Base-by-base conservation (phyloP, 345 rosid genomes). In the Eucalyptus marginata region DNA sequence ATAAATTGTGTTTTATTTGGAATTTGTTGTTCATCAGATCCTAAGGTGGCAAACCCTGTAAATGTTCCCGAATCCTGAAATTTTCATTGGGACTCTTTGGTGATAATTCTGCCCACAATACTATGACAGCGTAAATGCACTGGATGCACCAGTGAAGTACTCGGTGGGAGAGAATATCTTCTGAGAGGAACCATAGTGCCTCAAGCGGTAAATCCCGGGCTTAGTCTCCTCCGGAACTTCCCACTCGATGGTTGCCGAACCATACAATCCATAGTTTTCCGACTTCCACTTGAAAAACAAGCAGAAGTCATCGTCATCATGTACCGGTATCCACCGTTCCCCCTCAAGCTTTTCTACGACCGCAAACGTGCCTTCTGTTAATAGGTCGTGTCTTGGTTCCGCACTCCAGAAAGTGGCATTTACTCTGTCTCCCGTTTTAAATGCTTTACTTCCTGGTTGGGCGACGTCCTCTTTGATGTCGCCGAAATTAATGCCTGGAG, bases 251-350 rank as follows among this genome's bases (percentile, higher is more conserved):
- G 89, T 93, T 36, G 95, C 96, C 47, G 90, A 71, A 85, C 93
- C 90, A 87, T 91, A 56, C 44, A 47, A 84, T 51, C 89, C 89
- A 76, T 10, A 40, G 49, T 89, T 89, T 87, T 93, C 95, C 36
- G 88, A 71, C 47, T 36, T 64, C 95, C 95, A 94, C 93, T 91
- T 92, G 91, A 92, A 93, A 88, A 20, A 90, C 93, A 94, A 90
- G 90, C 92, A 81, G 59, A 93, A 92, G 90, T 95, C 97, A 62
- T 95, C 95, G 29, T 94, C 97, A 49, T 95, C 95, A 47, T 91
- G 92, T 56, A 89, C 92, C 7, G 94, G 94, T 51, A 92, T 68
- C 95, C 96, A 95, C 16, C 87, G 31, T 43, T 89, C 31, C 43
- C 89, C 91, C 64, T 87, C 92, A 29, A 95, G 95, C 91, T 88